Evolutionary conservation across 768 basidiomycete genomes (phyloP).

Genomic region (Boletus rufocinnamomeus): DNA sequence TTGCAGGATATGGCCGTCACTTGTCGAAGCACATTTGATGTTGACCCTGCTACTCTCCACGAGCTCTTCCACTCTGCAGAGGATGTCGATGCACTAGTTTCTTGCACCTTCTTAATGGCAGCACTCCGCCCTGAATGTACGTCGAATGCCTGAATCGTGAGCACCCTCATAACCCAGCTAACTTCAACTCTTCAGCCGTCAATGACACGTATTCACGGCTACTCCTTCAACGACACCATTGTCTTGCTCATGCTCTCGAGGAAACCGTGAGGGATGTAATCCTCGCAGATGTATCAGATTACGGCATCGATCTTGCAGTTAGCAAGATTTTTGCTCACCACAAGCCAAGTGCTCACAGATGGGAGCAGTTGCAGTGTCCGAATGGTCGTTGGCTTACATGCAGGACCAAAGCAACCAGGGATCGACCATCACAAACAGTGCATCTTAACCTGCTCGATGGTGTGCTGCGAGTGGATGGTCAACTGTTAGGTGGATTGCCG

Average conservation of each 20-base stretch:
- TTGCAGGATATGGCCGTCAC: background rate
- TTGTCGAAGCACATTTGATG: background rate
- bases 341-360: slow-evolving; percentile 8
- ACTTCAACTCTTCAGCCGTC: background rate
- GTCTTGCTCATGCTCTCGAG: slow-evolving; percentile 26
- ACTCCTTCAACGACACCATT: slow-evolving; percentile 24
- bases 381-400: slow-evolving; percentile 21
- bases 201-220: background rate
- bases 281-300: background rate
- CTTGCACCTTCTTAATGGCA: slow-evolving; percentile 27
- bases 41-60: background rate
- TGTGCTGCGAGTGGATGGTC: slow-evolving; percentile 21
- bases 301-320: slow-evolving; percentile 19
- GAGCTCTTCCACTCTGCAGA: background rate
- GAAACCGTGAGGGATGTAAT: background rate
- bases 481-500: slow-evolving; percentile 13
- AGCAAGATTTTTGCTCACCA: slow-evolving; percentile 8
- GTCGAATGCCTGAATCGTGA: background rate
- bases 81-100: background rate
- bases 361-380: slow-evolving; percentile 3
- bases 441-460: slow-evolving; percentile 19
- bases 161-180: background rate
- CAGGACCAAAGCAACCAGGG: background rate
- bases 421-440: background rate
- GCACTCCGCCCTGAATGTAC: slow-evolving; percentile 11